Evolutionary conservation across 805 yeast genomes (phyloP), one percentile per base, ranked within the genome.

Genomic region (Wickerhamiella cacticola): DNA sequence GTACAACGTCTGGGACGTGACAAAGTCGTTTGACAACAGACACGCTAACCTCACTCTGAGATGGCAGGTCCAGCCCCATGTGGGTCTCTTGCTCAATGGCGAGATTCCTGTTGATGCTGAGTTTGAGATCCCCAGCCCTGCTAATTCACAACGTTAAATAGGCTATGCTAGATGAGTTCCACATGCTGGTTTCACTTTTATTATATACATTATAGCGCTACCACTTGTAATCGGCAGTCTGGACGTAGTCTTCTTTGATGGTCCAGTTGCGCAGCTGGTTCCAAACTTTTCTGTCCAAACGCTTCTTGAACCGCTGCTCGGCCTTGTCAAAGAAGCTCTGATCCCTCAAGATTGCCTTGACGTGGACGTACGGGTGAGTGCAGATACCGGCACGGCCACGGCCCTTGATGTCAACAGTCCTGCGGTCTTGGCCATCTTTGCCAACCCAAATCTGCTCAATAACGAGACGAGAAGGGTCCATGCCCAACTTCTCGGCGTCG

Each of bases 51-150:
- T 89, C 49, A 76, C 71, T 52, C 68, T 89, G 46, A 87, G 84
- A 53, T 89, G 95, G 89, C 88, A 88, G 61, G 73, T 89, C 41
- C 97, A 89, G 66, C 98, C 98, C 1, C 72, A 79, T 62, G 76
- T 89, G 6, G 98, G 98, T 10, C 77, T 86, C 0, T 66, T 89
- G 53, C 61, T 78, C 0, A 82, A 69, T 63, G 96, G 95, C 3
- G 72, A 73, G 47, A 71, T 77, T 5, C 23, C 35, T 1, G 15
- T 48, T 1, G 35, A n/a, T 12, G 12, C 31, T 8, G 39, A 23
- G n/a, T 46, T 34, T 35, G 49, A 29, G 24, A 35, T 44, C 22
- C 47, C 47, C 12, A 18, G 36, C 13, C 25, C 47, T 13, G 31
- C 15, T 7, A n/a, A 40, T 21, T 10, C 12, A 8, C 29, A 26